Conservation (phyloP, 352 stramenopile species). For the Phytophthora fragariaefolia region DNA sequence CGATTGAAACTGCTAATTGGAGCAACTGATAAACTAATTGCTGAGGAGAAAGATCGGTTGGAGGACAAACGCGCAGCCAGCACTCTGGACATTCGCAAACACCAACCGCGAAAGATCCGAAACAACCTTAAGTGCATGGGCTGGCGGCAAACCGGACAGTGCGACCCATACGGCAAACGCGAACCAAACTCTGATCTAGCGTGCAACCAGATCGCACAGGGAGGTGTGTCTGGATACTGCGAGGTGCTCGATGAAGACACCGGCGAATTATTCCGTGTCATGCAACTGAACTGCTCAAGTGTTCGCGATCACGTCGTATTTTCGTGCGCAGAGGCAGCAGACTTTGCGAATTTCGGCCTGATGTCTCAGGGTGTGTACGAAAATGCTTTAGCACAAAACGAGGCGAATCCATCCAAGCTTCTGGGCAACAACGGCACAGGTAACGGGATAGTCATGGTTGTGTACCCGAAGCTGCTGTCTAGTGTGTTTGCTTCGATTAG, state of each 20-base stretch:
- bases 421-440: constrained; percentile 39
- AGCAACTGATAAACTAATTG: constrained; percentile 41
- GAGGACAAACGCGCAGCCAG: constrained; percentile 41
- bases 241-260: constrained; percentile 64
- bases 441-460: constrained; percentile 71
- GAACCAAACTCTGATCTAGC: constrained; percentile 52
- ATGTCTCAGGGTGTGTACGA: constrained; percentile 41
- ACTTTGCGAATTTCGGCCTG: constrained; percentile 75
- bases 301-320: constrained; percentile 57
- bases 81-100: constrained; percentile 44
- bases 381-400: constrained; percentile 31
- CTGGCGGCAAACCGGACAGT: constrained; percentile 65
- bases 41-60: constrained; percentile 39
- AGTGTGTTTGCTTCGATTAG: constrained; percentile 72
- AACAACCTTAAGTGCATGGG: constrained; percentile 61
- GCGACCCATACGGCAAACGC: constrained; percentile 53
- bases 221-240: constrained; percentile 66
- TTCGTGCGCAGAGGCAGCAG: constrained; percentile 55
- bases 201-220: constrained; percentile 54
- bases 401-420: constrained; percentile 25
- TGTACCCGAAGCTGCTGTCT: constrained; percentile 75
- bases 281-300: constrained; percentile 72
- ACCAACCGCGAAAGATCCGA: constrained; percentile 40
- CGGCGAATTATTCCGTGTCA: constrained; percentile 69
- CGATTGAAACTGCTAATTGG: constrained; percentile 43